Percentiles rank a stretch among this genome's conserved stretches.
Conservation (phyloP, 2,329 filamentous ascomycete genomes). For the Zymoseptoria crescenta region DNA sequence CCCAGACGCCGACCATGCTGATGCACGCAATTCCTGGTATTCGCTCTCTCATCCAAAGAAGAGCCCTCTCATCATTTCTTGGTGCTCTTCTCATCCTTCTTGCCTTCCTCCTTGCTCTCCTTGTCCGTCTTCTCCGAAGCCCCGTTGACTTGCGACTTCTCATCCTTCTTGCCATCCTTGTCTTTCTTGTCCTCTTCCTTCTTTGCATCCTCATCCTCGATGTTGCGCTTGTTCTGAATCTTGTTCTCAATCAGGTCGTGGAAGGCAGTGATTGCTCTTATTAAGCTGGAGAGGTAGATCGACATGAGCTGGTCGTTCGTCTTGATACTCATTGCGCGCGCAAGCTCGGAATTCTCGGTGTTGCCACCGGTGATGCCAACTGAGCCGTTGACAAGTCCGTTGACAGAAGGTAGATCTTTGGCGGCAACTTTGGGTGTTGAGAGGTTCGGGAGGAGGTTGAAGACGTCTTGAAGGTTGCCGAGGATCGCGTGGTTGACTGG, state of each 20-base stretch:
- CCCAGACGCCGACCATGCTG: slow-evolving; percentile 19
- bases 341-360: slow-evolving; percentile 70
- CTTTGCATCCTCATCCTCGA: slow-evolving; percentile 84
- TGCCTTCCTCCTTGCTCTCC: slow-evolving; percentile 41
- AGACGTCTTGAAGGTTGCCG: slow-evolving; percentile 97
- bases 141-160: slow-evolving; percentile 55
- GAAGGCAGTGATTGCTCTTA: slow-evolving; percentile 96
- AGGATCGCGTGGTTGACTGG: slow-evolving; percentile 96
- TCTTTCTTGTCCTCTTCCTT: slow-evolving; percentile 58
- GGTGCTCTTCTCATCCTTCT: slow-evolving; percentile 51
- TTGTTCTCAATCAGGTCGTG: slow-evolving; percentile 99
- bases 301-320: slow-evolving; percentile 98
- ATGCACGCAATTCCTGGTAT: slow-evolving; percentile 40
- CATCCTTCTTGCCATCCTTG: slow-evolving; percentile 50
- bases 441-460: slow-evolving; percentile 95
- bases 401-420: slow-evolving; percentile 49
- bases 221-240: slow-evolving; percentile 95
- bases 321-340: slow-evolving; percentile 97
- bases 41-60: slow-evolving; percentile 15
- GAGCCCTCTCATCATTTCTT: slow-evolving; percentile 40
- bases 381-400: slow-evolving; percentile 46
- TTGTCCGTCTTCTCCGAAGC: slow-evolving; percentile 43
- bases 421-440: slow-evolving; percentile 69
- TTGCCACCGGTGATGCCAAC: slow-evolving; percentile 44
- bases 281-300: slow-evolving; percentile 94